phyloP scores from a whole-genome alignment of 2,329 filamentous ascomycete genomes.

The Apiospora koreana region DNA sequence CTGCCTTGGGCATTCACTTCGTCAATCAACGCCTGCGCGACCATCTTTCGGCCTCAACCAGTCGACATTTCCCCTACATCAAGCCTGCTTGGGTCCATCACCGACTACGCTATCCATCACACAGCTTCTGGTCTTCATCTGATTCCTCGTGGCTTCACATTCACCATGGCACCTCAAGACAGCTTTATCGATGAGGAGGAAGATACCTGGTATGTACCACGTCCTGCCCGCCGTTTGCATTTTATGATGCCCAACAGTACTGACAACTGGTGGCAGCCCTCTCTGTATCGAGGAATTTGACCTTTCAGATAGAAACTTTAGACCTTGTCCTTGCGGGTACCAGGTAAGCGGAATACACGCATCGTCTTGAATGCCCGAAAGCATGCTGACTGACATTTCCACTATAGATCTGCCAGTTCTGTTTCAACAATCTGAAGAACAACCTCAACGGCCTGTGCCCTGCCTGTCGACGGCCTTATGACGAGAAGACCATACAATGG shows the following conservation, averaged over 20 bases:
- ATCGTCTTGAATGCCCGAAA: constrained; percentile 10
- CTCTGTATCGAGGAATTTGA: constrained; percentile 99
- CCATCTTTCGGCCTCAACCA: not conserved
- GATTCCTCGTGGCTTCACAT: constrained; percentile 13
- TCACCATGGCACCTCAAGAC: constrained; percentile 67
- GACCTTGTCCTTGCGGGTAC: constrained; percentile 95
- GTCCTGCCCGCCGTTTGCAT: constrained; percentile 11
- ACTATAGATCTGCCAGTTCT: constrained; percentile 93
- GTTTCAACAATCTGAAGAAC: constrained; percentile 98
- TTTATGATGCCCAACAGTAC: constrained; percentile 22
- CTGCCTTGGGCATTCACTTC: not conserved
- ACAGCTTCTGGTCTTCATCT: not conserved
- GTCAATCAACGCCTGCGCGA: not conserved
- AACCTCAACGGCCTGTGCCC: constrained; percentile 97
- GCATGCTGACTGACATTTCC: not conserved
- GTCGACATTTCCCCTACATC: not conserved
- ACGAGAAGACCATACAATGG: constrained; percentile 96
- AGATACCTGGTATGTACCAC: constrained; percentile 62
- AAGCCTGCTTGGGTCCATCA: not conserved
- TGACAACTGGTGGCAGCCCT: constrained; percentile 61
- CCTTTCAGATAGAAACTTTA: constrained; percentile 94
- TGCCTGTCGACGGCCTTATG: constrained; percentile 93
- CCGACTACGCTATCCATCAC: not conserved
- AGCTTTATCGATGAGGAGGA: constrained; percentile 73
- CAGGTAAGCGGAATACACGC: constrained; percentile 63